Evolutionary conservation across 1,284 basidiomycete species (phyloP).

Genomic region (Peniophora sp.): DNA sequence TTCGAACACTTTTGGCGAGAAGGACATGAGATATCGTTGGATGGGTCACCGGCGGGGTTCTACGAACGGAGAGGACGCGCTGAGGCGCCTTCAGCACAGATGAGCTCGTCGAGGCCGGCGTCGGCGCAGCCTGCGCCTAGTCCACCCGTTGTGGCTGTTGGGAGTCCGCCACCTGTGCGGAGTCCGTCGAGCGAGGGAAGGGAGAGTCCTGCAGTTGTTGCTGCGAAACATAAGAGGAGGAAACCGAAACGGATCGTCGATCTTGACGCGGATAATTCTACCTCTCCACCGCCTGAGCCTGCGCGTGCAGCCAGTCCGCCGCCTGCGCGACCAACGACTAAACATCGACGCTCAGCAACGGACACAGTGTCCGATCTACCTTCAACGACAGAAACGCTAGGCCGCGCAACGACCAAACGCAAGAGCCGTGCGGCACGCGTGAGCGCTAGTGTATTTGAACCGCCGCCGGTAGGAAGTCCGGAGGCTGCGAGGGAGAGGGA

Average conservation of each 20-base stretch:
- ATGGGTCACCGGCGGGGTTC: slow-evolving; percentile 69
- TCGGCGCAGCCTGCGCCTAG: slow-evolving; percentile 41
- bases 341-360: slow-evolving; percentile 13
- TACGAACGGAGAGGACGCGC: slow-evolving; percentile 66
- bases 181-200: slow-evolving; percentile 34
- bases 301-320: not conserved
- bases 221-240: slow-evolving; percentile 42
- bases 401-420: slow-evolving; percentile 9
- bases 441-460: slow-evolving; percentile 58
- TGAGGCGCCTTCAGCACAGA: slow-evolving; percentile 39
- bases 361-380: slow-evolving; percentile 4
- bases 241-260: slow-evolving; percentile 66
- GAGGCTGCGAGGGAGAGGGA: slow-evolving; percentile 24
- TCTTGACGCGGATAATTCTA: slow-evolving; percentile 35
- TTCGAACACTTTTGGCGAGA: slow-evolving; percentile 83
- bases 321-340: not conserved
- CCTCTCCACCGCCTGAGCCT: slow-evolving; percentile 19
- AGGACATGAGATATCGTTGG: slow-evolving; percentile 63
- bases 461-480: slow-evolving; percentile 19
- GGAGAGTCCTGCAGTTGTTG: slow-evolving; percentile 27
- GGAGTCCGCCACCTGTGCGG: slow-evolving; percentile 16
- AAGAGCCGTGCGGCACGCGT: slow-evolving; percentile 22
- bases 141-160: slow-evolving; percentile 53
- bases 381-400: slow-evolving; percentile 6
- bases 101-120: slow-evolving; percentile 39